Evolutionary conservation across 345 rosid species (phyloP).

Genomic region (Gossypium mustelinum): DNA sequence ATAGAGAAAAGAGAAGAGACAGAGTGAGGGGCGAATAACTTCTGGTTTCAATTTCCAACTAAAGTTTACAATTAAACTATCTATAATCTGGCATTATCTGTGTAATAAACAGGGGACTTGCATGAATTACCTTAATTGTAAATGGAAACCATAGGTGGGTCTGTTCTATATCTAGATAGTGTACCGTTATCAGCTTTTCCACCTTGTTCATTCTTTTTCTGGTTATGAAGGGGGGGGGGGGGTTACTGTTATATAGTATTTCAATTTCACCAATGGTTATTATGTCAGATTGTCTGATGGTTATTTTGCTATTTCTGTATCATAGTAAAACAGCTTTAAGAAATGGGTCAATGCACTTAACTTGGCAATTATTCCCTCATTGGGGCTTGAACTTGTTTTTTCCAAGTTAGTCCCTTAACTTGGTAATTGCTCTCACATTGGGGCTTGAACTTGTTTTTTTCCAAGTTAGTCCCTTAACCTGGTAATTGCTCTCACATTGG

Average conservation of each 20-base stretch:
- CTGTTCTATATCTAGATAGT: not conserved
- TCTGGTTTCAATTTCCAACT: not conserved
- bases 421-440: no score
- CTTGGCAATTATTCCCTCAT: no score
- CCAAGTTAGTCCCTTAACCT: no score
- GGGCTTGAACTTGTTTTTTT: no score
- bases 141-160: not conserved
- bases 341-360: no score
- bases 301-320: not conserved
- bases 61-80: not conserved
- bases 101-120: not conserved
- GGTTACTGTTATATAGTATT: not conserved
- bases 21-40: not conserved
- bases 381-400: no score
- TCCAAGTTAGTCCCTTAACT: no score
- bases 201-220: not conserved
- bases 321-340: not conserved
- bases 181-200: conserved; percentile 1
- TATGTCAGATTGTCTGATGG: conserved; percentile 1
- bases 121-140: not conserved
- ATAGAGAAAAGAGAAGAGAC: no score
- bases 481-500: no score
- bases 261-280: not conserved
- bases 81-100: not conserved
- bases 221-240: not conserved